phyloP scores from a whole-genome alignment of 208 protist species.

The Wallacemonas sp. region DNA sequence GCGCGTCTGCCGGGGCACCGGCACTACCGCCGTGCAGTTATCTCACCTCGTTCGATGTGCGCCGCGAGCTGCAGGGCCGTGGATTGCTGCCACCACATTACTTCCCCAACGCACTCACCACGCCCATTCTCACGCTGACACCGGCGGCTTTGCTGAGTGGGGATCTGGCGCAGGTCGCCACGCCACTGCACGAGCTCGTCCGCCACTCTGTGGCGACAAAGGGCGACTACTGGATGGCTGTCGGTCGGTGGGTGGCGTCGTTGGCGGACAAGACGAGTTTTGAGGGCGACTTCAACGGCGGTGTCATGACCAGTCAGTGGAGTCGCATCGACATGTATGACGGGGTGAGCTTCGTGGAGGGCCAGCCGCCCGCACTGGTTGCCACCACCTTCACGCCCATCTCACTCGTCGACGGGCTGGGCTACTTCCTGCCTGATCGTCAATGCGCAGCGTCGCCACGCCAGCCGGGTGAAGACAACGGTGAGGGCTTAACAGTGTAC shows the following conservation, averaged over 20 bases:
- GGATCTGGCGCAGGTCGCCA: constrained; percentile 2
- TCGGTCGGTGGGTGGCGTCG: constrained; percentile 12
- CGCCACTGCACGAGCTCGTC: constrained; percentile 11
- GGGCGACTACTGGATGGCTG: not conserved
- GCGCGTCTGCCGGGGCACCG: not conserved
- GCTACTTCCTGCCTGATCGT: constrained; percentile 19
- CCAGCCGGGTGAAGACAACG: not conserved
- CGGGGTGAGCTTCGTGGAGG: constrained; percentile 10
- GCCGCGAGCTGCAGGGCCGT: constrained; percentile 1
- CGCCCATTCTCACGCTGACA: not conserved
- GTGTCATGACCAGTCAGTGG: constrained; percentile 30
- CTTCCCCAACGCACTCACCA: constrained; percentile 18
- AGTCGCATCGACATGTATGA: constrained; percentile 26
- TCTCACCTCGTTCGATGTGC: constrained; percentile 21
- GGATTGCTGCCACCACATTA: constrained; percentile 4
- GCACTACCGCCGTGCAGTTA: constrained; percentile 9
- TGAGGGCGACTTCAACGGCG: constrained; percentile 8
- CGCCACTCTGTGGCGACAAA: not conserved
- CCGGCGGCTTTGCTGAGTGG: constrained; percentile 1
- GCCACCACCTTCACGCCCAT: constrained; percentile 23
- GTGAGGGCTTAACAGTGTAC: constrained; percentile 14
- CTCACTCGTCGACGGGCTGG: constrained; percentile 23
- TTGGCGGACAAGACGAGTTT: constrained; percentile 20
- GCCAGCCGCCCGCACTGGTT: constrained; percentile 11
- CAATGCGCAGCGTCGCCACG: not conserved